Evolutionary conservation across 768 basidiomycete genomes (phyloP).

Genomic region (Sutorius australiensis): DNA sequence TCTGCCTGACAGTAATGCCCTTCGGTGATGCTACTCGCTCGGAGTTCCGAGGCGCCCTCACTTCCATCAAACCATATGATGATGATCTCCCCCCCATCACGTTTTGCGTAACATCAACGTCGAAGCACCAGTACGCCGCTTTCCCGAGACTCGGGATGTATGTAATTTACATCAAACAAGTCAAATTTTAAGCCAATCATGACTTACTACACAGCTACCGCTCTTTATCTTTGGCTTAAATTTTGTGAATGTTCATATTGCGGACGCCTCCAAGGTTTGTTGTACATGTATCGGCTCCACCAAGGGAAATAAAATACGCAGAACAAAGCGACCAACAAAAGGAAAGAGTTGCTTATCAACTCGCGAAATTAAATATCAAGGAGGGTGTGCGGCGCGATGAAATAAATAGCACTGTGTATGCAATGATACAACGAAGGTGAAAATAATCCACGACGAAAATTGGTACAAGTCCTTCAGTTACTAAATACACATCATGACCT

Average conservation of each 20-base stretch:
- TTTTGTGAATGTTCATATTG: background rate
- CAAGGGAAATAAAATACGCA: background rate
- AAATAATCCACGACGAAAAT: background rate
- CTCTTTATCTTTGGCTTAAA: background rate
- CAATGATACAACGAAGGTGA: background rate
- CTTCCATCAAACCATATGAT: background rate
- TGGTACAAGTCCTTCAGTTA: conserved; percentile 6
- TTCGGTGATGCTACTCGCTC: background rate
- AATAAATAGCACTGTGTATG: background rate
- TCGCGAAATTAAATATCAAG: background rate
- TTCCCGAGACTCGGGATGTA: background rate
- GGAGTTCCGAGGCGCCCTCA: background rate
- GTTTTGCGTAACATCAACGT: background rate
- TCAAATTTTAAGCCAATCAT: background rate
- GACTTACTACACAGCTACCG: background rate
- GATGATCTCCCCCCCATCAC: background rate
- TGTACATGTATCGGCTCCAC: background rate
- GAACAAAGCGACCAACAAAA: background rate
- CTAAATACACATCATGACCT: background rate
- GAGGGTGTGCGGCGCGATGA: background rate
- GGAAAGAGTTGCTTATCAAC: background rate
- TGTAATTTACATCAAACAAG: background rate
- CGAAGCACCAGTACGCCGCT: background rate
- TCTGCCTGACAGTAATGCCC: background rate
- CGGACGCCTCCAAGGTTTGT: background rate